Evolutionary conservation across 2,329 filamentous ascomycete genomes (phyloP).

Genomic region (Fusarium siculi): DNA sequence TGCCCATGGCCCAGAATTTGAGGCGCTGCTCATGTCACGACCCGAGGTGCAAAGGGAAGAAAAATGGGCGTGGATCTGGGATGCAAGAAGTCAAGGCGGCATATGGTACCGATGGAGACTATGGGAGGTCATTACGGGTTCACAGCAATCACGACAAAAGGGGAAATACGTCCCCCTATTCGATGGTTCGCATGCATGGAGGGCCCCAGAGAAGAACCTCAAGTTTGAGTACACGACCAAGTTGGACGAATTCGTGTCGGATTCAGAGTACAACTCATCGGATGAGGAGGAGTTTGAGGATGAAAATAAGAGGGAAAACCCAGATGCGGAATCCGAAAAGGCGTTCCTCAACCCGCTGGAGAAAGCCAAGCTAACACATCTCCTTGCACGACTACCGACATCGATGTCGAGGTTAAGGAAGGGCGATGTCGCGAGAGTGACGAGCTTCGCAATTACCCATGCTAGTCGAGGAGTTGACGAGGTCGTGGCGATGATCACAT

Average conservation of each 20-base stretch:
- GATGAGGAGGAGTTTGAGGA: conserved; percentile 81
- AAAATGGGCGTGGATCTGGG: conserved; percentile 95
- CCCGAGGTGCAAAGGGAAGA: conserved; percentile 86
- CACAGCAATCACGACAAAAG: conserved; percentile 57
- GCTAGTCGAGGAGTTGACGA: conserved; percentile 87
- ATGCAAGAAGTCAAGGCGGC: conserved; percentile 80
- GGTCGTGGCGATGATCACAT: conserved; percentile 87
- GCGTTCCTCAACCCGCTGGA: conserved; percentile 83
- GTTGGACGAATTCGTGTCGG: conserved; percentile 82
- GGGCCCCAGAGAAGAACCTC: conserved; percentile 76
- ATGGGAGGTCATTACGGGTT: conserved; percentile 84
- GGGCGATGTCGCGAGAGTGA: conserved; percentile 86
- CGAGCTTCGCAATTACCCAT: conserved; percentile 89
- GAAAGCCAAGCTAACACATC: conserved; percentile 84
- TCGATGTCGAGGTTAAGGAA: conserved; percentile 79
- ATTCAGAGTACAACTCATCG: conserved; percentile 86
- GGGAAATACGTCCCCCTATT: conserved; percentile 74
- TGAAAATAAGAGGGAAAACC: conserved; percentile 62
- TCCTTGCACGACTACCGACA: conserved; percentile 84
- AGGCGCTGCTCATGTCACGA: conserved; percentile 89
- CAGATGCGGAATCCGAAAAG: conserved; percentile 59
- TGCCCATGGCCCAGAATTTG: conserved; percentile 85
- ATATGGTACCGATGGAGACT: conserved; percentile 94
- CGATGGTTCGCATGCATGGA: conserved; percentile 82
- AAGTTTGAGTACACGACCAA: conserved; percentile 82